Conservation (phyloP, 1,139 yeast genomes). For the Nakaseomyces uthaithaninus region DNA sequence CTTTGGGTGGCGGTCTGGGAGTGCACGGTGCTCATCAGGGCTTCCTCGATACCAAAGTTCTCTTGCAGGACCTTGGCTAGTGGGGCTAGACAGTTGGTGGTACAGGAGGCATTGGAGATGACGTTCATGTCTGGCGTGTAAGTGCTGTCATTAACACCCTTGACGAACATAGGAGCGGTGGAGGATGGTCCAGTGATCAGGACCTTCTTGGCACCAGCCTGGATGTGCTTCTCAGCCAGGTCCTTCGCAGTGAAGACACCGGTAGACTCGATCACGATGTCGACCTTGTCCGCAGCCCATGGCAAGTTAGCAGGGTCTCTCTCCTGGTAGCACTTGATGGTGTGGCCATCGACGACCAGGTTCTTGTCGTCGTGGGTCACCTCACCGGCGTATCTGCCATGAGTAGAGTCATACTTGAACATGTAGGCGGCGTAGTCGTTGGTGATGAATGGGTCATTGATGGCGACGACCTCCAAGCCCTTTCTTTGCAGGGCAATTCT, state of each 20-base stretch:
- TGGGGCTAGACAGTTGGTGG: conserved; percentile 87
- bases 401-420: conserved; percentile 86
- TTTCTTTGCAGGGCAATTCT: conserved; percentile 67
- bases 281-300: conserved; percentile 73
- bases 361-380: conserved; percentile 55
- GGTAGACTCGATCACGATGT: conserved; percentile 75
- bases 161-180: conserved; percentile 84
- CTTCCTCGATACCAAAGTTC: conserved; percentile 72
- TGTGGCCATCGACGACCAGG: conserved; percentile 58
- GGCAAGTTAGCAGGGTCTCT: conserved; percentile 76
- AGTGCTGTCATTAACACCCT: conserved; percentile 73
- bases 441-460: conserved; percentile 79
- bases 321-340: conserved; percentile 66
- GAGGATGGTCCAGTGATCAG: conserved; percentile 79
- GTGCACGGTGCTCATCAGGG: conserved; percentile 86
- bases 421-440: conserved; percentile 80
- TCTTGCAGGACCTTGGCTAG: conserved; percentile 78
- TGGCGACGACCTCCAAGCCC: conserved; percentile 66
- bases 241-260: conserved; percentile 77
- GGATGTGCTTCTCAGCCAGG: conserved; percentile 75
- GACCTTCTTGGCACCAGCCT: conserved; percentile 85
- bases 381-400: conserved; percentile 66
- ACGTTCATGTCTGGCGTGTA: conserved; percentile 64
- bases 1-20: conserved; percentile 84
- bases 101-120: conserved; percentile 80